Evolutionary conservation across 2,329 filamentous ascomycete species (phyloP).

Genomic region (Leptoxyphium fumago): DNA sequence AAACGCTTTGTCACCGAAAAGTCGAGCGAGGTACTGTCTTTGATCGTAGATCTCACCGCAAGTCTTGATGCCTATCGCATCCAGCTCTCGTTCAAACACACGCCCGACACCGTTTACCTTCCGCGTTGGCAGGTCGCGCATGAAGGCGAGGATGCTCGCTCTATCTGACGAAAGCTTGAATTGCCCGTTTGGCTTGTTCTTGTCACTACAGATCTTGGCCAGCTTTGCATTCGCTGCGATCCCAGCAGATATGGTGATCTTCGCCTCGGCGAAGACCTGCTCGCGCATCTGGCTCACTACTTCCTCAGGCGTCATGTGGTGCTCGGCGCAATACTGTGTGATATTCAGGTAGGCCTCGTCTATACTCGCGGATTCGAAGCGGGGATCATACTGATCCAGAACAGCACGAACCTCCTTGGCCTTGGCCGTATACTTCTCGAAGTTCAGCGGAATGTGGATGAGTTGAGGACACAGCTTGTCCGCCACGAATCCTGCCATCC

Average conservation of each 20-base stretch:
- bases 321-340: conserved; percentile 61
- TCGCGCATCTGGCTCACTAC: conserved; percentile 63
- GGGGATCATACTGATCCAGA: conserved; percentile 71
- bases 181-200: conserved; percentile 94
- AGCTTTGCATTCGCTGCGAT: conserved; percentile 88
- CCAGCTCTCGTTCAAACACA: conserved; percentile 80
- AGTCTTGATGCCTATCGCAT: conserved; percentile 72
- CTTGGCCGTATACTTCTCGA: conserved; percentile 81
- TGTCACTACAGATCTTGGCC: conserved; percentile 89
- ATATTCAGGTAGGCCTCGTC: conserved; percentile 96
- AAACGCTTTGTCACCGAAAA: conserved; percentile 87
- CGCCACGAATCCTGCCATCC: conserved; percentile 93
- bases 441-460: conserved; percentile 69
- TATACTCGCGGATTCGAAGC: conserved; percentile 86
- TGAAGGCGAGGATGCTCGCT: conserved; percentile 65
- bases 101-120: conserved; percentile 94
- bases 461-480: conserved; percentile 84
- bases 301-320: conserved; percentile 54
- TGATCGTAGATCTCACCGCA: conserved; percentile 77
- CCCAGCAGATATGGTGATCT: conserved; percentile 82
- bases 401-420: conserved; percentile 75
- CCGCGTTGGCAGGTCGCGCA: conserved; percentile 66
- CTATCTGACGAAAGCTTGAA: conserved; percentile 62
- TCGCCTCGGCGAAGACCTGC: conserved; percentile 60
- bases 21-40: conserved; percentile 54